A percentile compares a stretch with the other conserved stretches of the same genome.
Conservation (phyloP, 495 filamentous ascomycete genomes). For the Daldinia grandis region DNA sequence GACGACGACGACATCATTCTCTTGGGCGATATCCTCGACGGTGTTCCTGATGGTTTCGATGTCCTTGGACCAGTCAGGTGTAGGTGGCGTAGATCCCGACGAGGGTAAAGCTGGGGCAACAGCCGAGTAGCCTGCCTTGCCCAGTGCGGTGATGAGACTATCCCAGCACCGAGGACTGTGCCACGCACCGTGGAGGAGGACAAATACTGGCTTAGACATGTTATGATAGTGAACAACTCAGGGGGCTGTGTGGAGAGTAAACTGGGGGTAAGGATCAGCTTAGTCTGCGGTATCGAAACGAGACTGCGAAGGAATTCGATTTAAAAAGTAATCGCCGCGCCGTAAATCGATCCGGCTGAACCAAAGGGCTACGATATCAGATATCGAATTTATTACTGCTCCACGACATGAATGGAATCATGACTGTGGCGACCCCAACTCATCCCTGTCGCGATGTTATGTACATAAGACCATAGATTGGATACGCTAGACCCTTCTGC, state of each 20-base stretch:
- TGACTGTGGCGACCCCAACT: neutral
- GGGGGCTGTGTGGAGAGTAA: neutral
- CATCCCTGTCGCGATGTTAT: neutral
- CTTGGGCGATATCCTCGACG: conserved; percentile 40
- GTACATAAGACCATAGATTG: neutral
- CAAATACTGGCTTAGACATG: conserved; percentile 51
- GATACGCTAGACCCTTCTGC: conserved; percentile 9
- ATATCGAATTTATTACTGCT: neutral
- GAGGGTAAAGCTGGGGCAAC: conserved; percentile 55
- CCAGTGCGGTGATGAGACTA: conserved; percentile 38
- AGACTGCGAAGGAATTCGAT: conserved; percentile 2
- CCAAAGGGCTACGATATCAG: neutral
- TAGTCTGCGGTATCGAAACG: neutral
- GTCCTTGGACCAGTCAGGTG: conserved; percentile 47
- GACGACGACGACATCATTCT: conserved; percentile 53
- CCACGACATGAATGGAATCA: neutral
- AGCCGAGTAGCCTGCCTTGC: conserved; percentile 45
- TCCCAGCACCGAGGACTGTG: conserved; percentile 49
- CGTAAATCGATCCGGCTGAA: neutral
- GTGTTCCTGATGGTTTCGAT: conserved; percentile 40
- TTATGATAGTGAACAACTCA: conserved; percentile 1
- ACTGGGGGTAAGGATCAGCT: neutral
- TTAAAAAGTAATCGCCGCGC: neutral
- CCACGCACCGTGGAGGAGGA: conserved; percentile 62
- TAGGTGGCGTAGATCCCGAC: conserved; percentile 49